Evolutionary conservation across 371 early-diverging fungal genomes (phyloP).

Genomic region (Mucor racemosus): DNA sequence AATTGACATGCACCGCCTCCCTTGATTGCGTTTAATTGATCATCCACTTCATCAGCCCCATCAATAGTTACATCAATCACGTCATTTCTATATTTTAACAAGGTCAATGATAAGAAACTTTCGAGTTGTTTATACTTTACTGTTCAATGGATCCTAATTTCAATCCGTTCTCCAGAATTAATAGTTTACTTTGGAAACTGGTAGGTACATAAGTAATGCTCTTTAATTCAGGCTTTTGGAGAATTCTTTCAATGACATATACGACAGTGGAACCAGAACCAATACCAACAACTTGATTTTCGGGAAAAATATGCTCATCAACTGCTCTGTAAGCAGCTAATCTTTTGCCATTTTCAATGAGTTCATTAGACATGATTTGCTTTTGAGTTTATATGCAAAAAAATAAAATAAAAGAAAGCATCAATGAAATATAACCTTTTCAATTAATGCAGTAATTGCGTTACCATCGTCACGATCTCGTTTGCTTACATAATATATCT

Average conservation of each 20-base stretch:
- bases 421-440: neutral
- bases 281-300: constrained; percentile 79
- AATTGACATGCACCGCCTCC: constrained; percentile 95
- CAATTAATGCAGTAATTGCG: neutral
- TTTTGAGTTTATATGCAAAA: neutral
- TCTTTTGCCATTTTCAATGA: constrained; percentile 68
- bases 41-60: constrained; percentile 92
- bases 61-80: constrained; percentile 91
- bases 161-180: constrained; percentile 75
- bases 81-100: constrained; percentile 31
- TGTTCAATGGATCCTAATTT: constrained; percentile 69
- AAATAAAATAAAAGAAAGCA: neutral
- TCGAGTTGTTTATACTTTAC: constrained; percentile 15
- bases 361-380: neutral
- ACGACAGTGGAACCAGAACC: constrained; percentile 92
- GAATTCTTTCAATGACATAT: constrained; percentile 80
- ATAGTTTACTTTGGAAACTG: constrained; percentile 81
- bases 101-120: neutral
- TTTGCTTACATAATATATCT: no score
- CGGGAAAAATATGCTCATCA: constrained; percentile 71
- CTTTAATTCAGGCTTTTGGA: constrained; percentile 64
- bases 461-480: no score
- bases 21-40: constrained; percentile 84
- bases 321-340: constrained; percentile 82
- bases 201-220: constrained; percentile 85